A percentile compares a stretch with the other conserved stretches of the same genome.
These are phyloP conservation scores for Calocybe indica DNA, from an alignment of 768 basidiomycete species.

Conservation along the genomic window DNA sequence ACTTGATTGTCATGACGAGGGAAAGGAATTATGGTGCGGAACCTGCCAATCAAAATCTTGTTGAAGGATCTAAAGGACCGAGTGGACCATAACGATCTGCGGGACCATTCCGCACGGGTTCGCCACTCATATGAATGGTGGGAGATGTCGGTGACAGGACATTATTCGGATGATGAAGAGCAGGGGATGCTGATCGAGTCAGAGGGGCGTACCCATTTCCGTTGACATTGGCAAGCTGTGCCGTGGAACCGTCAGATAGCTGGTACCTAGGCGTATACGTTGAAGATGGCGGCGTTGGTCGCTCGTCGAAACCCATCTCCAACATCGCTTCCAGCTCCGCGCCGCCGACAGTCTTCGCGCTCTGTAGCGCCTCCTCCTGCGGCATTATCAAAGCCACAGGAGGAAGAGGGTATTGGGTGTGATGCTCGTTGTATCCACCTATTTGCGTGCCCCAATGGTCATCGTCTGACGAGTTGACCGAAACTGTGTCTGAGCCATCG, in stretches of 20 bases:
- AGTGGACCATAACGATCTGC: constrained; percentile 46
- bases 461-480: constrained; percentile 83
- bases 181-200: constrained; percentile 44
- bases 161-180: constrained; percentile 21
- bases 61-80: constrained; percentile 57
- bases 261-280: constrained; percentile 54
- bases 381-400: constrained; percentile 63
- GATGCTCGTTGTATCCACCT: constrained; percentile 90
- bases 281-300: constrained; percentile 41
- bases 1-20: constrained; percentile 16
- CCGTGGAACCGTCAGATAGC: constrained; percentile 48
- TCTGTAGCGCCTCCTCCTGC: constrained; percentile 26
- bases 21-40: constrained; percentile 12
- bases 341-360: constrained; percentile 49
- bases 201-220: constrained; percentile 55
- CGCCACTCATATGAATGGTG: constrained; percentile 20
- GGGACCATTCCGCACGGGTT: constrained; percentile 18
- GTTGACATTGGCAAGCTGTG: constrained; percentile 32
- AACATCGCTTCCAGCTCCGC: constrained; percentile 90
- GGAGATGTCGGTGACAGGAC: constrained; percentile 36
- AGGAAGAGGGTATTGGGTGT: constrained; percentile 73
- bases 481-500: constrained; percentile 77
- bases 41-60: constrained; percentile 35
- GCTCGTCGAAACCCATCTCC: constrained; percentile 83
- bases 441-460: constrained; percentile 96